These are phyloP conservation scores for Lumnitzera littorea DNA, from an alignment of 345 rosid species.

Conservation along the genomic window DNA sequence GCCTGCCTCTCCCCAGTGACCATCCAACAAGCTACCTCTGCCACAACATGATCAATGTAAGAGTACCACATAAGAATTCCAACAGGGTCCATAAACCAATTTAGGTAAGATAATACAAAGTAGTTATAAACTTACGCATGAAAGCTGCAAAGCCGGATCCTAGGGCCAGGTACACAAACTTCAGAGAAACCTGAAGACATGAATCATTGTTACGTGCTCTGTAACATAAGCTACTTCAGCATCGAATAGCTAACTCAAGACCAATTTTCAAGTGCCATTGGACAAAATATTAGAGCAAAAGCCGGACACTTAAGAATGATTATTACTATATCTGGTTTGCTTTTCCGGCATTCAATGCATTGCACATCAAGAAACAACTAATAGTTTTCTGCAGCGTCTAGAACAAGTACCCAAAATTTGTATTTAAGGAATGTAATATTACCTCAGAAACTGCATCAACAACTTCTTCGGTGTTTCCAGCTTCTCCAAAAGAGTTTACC, in stretches of 20 bases:
- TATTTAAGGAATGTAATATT: not conserved
- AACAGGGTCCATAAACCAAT: not conserved
- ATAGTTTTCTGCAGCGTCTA: too few relatives aligned
- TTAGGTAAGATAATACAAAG: not conserved
- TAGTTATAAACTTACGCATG: constrained; percentile 45
- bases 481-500: constrained; percentile 40
- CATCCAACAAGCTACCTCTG: constrained; percentile 55
- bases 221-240: not conserved
- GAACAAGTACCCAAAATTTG: constrained; percentile 3
- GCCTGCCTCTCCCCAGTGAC: constrained; percentile 48
- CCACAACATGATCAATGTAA: not conserved
- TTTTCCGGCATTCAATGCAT: too few relatives aligned
- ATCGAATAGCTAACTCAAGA: not conserved
- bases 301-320: too few relatives aligned
- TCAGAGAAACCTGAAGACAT: constrained; percentile 42
- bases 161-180: constrained; percentile 57
- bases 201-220: not conserved
- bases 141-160: constrained; percentile 53
- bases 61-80: not conserved
- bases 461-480: constrained; percentile 22
- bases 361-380: too few relatives aligned
- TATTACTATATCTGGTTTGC: too few relatives aligned
- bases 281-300: too few relatives aligned
- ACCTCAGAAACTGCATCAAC: constrained; percentile 38
- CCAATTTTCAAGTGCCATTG: too few relatives aligned